Percentiles rank a stretch among this genome's conserved stretches.
phyloP scores from a whole-genome alignment of 2,329 filamentous ascomycete genomes.

The Trichophyton simii region DNA sequence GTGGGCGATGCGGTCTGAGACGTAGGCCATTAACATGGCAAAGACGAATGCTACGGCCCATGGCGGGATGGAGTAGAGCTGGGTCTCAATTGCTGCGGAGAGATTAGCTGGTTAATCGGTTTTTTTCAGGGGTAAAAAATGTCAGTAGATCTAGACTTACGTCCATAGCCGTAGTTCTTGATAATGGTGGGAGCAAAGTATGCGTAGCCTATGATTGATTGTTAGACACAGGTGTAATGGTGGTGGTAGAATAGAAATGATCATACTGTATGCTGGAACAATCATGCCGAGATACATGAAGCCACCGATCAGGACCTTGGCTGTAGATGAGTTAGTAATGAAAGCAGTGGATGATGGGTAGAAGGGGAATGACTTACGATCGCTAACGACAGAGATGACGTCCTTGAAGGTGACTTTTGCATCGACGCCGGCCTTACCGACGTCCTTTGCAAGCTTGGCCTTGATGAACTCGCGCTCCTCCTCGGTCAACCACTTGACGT shows the following conservation, averaged over 20 bases:
- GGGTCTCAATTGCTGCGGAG: constrained; percentile 35
- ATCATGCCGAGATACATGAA: constrained; percentile 74
- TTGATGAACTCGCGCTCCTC: constrained; percentile 57
- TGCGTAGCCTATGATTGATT: constrained; percentile 43
- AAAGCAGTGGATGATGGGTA: too few species aligned
- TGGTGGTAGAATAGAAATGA: background rate
- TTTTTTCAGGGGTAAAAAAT: background rate
- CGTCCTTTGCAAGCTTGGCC: constrained; percentile 54
- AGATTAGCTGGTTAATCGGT: constrained; percentile 1
- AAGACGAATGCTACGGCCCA: constrained; percentile 67
- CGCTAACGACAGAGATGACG: constrained; percentile 53
- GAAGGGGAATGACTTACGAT: constrained; percentile 34
- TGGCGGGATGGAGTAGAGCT: constrained; percentile 42
- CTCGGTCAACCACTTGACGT: constrained; percentile 58
- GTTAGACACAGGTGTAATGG: constrained; percentile 4
- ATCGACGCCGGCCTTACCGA: constrained; percentile 54
- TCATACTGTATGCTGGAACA: constrained; percentile 55
- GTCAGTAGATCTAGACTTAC: constrained; percentile 18
- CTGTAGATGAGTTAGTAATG: constrained; percentile 18
- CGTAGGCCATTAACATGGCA: constrained; percentile 58
- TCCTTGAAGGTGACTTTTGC: constrained; percentile 48
- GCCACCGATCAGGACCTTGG: constrained; percentile 58
- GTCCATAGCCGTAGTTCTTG: constrained; percentile 49
- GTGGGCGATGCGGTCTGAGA: constrained; percentile 60
- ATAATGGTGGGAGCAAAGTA: constrained; percentile 67